phyloP scores from a whole-genome alignment of 2,329 filamentous ascomycete species.

The Beauveria bassiana region DNA sequence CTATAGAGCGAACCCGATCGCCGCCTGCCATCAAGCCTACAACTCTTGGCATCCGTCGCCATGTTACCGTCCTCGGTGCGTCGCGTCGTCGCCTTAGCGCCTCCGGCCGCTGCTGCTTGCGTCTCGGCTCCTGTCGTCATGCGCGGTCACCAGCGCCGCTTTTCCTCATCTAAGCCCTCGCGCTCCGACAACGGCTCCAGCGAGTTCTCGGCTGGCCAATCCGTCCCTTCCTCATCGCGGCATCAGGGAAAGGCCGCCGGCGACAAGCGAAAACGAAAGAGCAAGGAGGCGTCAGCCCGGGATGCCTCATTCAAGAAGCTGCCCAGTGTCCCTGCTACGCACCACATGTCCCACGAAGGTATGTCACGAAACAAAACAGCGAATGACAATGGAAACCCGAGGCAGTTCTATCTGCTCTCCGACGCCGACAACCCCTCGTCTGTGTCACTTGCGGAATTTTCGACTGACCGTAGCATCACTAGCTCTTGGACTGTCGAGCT shows the following conservation, averaged over 20 bases:
- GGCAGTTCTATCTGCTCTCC: background rate
- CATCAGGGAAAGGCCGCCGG: slow-evolving; percentile 35
- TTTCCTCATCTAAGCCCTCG: slow-evolving; percentile 56
- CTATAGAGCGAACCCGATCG: background rate
- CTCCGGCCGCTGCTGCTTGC: slow-evolving; percentile 34
- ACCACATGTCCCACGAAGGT: slow-evolving; percentile 64
- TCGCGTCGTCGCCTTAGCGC: slow-evolving; percentile 41
- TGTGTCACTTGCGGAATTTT: background rate
- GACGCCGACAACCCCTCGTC: background rate
- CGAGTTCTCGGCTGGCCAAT: slow-evolving; percentile 40
- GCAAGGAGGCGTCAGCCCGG: slow-evolving; percentile 39
- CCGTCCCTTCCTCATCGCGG: slow-evolving; percentile 40
- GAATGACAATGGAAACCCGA: background rate
- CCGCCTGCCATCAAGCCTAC: slow-evolving; percentile 12
- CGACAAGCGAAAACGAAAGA: slow-evolving; percentile 53
- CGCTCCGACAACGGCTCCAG: slow-evolving; percentile 49
- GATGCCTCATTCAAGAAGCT: slow-evolving; percentile 48
- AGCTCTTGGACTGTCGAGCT: slow-evolving; percentile 85
- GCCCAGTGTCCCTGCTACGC: slow-evolving; percentile 67
- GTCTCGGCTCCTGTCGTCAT: slow-evolving; percentile 28
- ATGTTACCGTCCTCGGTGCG: slow-evolving; percentile 52
- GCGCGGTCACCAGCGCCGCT: slow-evolving; percentile 44
- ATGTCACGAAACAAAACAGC: slow-evolving; percentile 18
- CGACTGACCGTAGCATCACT: slow-evolving; percentile 14
- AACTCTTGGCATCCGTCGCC: slow-evolving; percentile 17